A percentile compares a stretch with the other conserved stretches of the same genome.
These are phyloP conservation scores for Mrakia frigida DNA, from an alignment of 768 basidiomycete genomes.

Conservation along the genomic window DNA sequence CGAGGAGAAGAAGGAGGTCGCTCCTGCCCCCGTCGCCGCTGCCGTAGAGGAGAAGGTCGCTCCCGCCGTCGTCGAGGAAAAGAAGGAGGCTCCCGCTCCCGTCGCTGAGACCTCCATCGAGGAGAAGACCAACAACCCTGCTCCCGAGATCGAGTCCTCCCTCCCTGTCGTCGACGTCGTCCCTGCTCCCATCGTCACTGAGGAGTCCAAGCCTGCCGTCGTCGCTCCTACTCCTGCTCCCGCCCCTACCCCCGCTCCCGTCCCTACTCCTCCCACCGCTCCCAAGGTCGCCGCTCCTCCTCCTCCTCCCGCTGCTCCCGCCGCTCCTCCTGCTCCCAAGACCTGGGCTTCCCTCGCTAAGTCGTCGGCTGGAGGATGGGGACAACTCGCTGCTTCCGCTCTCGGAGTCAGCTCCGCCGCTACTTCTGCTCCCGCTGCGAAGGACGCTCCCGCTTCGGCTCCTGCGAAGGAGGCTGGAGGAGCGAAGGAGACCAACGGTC, in stretches of 20 bases:
- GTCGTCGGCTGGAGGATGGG: conserved; percentile 53
- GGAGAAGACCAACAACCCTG: conserved; percentile 10
- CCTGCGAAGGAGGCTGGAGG: conserved; percentile 19
- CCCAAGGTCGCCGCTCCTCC: conserved; percentile 35
- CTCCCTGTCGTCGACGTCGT: conserved; percentile 17
- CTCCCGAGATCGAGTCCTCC: conserved; percentile 12
- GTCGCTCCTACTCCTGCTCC: conserved; percentile 36
- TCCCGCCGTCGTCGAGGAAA: conserved; percentile 28
- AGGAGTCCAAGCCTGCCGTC: conserved; percentile 37
- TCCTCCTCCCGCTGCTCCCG: conserved; percentile 31
- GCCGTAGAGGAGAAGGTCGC: conserved; percentile 25
- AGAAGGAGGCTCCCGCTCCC: conserved; percentile 17
- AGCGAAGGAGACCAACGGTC: conserved; percentile 39
- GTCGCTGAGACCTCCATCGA: conserved; percentile 7
- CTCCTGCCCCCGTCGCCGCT: conserved; percentile 13
- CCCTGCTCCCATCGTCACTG: conserved; percentile 11
- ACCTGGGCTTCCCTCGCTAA: conserved; percentile 89
- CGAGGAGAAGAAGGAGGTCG: conserved; percentile 22
- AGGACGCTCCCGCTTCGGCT: conserved; percentile 42
- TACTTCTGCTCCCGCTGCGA: conserved; percentile 41
- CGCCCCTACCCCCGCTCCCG: conserved; percentile 38
- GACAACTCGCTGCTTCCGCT: conserved; percentile 49
- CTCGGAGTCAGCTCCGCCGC: conserved; percentile 38
- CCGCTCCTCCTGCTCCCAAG: conserved; percentile 55
- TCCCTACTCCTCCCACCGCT: conserved; percentile 40